Evolutionary conservation across 805 yeast genomes (phyloP).

Genomic region (Spathaspora gorwiae): DNA sequence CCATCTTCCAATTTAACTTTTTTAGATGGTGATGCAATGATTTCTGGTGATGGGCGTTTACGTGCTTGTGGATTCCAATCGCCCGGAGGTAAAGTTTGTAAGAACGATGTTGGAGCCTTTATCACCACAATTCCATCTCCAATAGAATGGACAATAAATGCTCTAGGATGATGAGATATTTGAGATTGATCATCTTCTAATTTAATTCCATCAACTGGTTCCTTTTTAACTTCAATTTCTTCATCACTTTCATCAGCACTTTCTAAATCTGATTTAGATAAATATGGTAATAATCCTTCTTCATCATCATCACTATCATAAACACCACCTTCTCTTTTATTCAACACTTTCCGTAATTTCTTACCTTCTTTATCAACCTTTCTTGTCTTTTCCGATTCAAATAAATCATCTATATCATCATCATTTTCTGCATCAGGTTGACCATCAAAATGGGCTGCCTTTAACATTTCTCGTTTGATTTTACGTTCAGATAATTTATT

Average conservation of each 20-base stretch:
- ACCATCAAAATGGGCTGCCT: slow-evolving; percentile 72
- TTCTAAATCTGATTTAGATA: slow-evolving; percentile 50
- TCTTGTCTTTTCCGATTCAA: slow-evolving; percentile 55
- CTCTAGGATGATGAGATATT: slow-evolving; percentile 7
- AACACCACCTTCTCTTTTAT: slow-evolving; percentile 82
- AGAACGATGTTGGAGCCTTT: slow-evolving; percentile 57
- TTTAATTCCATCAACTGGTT: slow-evolving; percentile 1
- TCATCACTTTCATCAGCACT: slow-evolving; percentile 59
- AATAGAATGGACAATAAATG: slow-evolving; percentile 20
- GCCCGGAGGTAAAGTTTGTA: slow-evolving; percentile 68
- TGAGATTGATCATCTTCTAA: slow-evolving; percentile 1
- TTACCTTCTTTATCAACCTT: slow-evolving; percentile 89
- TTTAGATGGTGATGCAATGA: slow-evolving; percentile 28
- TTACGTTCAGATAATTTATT: slow-evolving; percentile 82
- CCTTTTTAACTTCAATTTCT: slow-evolving; percentile 20
- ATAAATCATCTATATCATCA: slow-evolving; percentile 65
- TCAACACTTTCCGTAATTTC: slow-evolving; percentile 75
- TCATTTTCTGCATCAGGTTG: slow-evolving; percentile 55
- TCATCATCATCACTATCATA: slow-evolving; percentile 77
- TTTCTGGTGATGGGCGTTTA: slow-evolving; percentile 23
- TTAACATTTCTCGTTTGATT: slow-evolving; percentile 78
- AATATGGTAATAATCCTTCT: slow-evolving; percentile 62
- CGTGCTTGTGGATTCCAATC: slow-evolving; percentile 75
- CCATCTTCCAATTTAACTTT: slow-evolving; percentile 32
- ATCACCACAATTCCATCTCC: slow-evolving; percentile 49